Percentiles rank a stretch among this genome's conserved stretches.
phyloP scores from a whole-genome alignment of 805 yeast genomes.

The Komagataella mondaviorum region DNA sequence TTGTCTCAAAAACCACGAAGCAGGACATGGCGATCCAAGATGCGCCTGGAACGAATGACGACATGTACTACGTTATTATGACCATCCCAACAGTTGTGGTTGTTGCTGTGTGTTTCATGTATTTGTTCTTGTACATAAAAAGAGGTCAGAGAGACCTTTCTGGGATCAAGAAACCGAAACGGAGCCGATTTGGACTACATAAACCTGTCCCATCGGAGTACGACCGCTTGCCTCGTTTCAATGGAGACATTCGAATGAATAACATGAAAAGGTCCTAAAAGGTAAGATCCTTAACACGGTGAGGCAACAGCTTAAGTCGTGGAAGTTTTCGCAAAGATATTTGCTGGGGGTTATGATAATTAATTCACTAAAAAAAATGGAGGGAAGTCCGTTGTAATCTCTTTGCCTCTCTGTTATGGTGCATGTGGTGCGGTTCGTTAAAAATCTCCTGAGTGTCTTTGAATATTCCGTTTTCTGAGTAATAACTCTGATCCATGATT shows the following conservation, averaged over 20 bases:
- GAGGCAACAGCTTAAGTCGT: background rate
- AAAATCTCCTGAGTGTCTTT: background rate
- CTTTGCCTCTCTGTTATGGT: background rate
- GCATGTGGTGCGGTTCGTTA: background rate
- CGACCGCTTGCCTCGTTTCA: background rate
- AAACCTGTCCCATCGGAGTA: background rate
- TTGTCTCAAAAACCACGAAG: constrained; percentile 32
- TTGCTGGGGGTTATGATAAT: background rate
- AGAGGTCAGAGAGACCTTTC: constrained; percentile 41
- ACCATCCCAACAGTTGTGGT: constrained; percentile 57
- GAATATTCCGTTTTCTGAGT: background rate
- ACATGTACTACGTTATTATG: constrained; percentile 43
- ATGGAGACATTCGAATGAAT: background rate
- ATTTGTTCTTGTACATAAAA: constrained; percentile 45
- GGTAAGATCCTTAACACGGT: background rate
- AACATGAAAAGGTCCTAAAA: background rate
- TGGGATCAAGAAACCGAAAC: constrained; percentile 23
- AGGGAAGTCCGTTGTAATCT: background rate
- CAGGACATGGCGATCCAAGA: constrained; percentile 16
- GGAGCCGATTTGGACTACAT: constrained; percentile 15
- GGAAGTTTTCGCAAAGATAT: background rate
- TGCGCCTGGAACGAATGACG: constrained; percentile 27
- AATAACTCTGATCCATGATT: background rate
- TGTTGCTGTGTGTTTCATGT: constrained; percentile 48
- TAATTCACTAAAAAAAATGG: background rate